Percentiles rank a stretch among this genome's conserved stretches.
phyloP scores from a whole-genome alignment of 768 basidiomycete species.

The Leccinum variicolor region DNA sequence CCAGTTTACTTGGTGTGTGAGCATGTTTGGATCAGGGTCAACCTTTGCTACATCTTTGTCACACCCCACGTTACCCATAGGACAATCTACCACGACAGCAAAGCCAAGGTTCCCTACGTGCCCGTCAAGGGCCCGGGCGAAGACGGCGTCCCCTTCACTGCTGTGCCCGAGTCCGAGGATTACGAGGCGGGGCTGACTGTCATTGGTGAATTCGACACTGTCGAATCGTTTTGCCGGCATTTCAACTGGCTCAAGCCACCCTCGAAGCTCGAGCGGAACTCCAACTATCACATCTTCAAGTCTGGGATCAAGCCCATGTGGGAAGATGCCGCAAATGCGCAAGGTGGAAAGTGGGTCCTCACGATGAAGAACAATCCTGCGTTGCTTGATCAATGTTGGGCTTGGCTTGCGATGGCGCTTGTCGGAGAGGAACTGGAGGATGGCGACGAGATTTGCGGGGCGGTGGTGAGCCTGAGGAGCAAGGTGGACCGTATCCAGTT shows the following conservation, averaged over 20 bases:
- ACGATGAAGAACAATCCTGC: slow-evolving; percentile 84
- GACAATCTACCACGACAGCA: slow-evolving; percentile 90
- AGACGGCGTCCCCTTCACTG: slow-evolving; percentile 28
- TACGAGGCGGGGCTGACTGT: slow-evolving; percentile 86
- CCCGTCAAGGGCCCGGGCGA: slow-evolving; percentile 17
- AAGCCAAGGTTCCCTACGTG: slow-evolving; percentile 54
- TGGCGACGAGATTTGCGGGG: slow-evolving; percentile 75
- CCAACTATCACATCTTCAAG: slow-evolving; percentile 96
- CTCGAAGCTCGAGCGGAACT: slow-evolving; percentile 81
- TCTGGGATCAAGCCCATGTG: slow-evolving; percentile 95
- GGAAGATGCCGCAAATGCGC: slow-evolving; percentile 90
- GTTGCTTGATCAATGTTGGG: slow-evolving; percentile 85
- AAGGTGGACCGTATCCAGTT: slow-evolving; percentile 91
- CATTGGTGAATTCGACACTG: slow-evolving; percentile 88
- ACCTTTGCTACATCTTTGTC: background rate
- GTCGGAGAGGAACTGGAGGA: slow-evolving; percentile 66
- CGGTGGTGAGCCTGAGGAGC: slow-evolving; percentile 81
- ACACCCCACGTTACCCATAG: slow-evolving; percentile 36
- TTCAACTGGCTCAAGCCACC: slow-evolving; percentile 95
- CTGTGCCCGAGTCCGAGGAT: slow-evolving; percentile 61
- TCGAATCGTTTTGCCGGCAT: slow-evolving; percentile 87
- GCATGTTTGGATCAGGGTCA: background rate
- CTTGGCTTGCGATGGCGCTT: slow-evolving; percentile 86
- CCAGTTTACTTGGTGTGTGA: slow-evolving; percentile 70
- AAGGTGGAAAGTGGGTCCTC: slow-evolving; percentile 93